phyloP scores from a whole-genome alignment of 2,329 filamentous ascomycete species.

The Hymenoscyphus linearis region DNA sequence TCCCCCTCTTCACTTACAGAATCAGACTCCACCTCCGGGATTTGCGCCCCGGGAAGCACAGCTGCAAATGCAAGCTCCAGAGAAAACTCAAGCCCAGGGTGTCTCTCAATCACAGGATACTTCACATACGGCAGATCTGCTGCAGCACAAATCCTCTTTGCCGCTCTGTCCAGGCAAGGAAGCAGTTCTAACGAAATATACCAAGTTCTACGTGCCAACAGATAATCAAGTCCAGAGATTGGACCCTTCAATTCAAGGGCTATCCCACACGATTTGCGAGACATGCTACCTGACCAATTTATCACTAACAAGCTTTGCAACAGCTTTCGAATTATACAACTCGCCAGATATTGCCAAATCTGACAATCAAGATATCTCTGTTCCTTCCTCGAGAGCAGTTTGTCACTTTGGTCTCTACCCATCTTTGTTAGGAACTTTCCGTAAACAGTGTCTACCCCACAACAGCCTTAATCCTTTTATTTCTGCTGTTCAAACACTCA shows the following conservation, averaged over 20 bases:
- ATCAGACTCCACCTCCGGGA: not conserved
- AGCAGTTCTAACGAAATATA: conserved; percentile 3
- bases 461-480: not conserved
- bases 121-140: not conserved
- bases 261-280: conserved; percentile 2
- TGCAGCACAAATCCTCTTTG: not conserved
- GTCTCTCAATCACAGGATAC: not conserved
- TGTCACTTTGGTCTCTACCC: conserved; percentile 6
- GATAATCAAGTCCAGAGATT: not conserved
- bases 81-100: not conserved
- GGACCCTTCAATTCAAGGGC: conserved; percentile 6
- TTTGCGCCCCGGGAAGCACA: not conserved
- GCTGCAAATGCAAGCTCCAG: not conserved
- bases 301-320: not conserved
- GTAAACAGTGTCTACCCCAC: not conserved
- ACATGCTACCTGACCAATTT: not conserved
- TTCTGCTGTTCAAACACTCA: not conserved
- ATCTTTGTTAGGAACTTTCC: not conserved
- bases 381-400: conserved; percentile 4
- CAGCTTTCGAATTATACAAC: not conserved
- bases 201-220: conserved; percentile 5
- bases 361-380: not conserved
- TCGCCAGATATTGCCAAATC: conserved; percentile 2
- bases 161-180: conserved; percentile 1
- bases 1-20: not conserved